Conservation (phyloP, 176 grass and related monocot species). For the Thinopyrum elongatum region DNA sequence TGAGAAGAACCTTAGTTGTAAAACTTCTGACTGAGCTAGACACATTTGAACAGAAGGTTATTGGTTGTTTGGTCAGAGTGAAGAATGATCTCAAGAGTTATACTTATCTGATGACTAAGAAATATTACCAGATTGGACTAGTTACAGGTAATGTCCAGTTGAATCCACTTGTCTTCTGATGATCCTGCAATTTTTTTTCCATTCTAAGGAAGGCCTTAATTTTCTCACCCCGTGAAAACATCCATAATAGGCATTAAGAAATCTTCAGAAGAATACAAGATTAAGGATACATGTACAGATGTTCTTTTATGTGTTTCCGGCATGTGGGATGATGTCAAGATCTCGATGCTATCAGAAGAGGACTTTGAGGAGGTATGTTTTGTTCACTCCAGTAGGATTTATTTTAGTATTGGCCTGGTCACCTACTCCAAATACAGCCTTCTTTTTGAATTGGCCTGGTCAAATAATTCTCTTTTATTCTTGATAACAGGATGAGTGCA, state of each 20-base stretch:
- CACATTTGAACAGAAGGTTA: constrained; percentile 73
- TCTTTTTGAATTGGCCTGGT: constrained; percentile 5
- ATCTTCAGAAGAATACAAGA: constrained; percentile 53
- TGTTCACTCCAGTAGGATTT: constrained; percentile 8
- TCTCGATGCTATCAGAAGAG: constrained; percentile 60
- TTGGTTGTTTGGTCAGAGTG: constrained; percentile 77
- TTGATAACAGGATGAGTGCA: constrained; percentile 73
- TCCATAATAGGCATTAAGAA: constrained; percentile 62
- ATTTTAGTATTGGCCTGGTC: background rate
- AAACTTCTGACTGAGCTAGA: constrained; percentile 56
- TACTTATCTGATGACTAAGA: constrained; percentile 23
- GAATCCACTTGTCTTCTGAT: constrained; percentile 8
- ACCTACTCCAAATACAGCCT: background rate
- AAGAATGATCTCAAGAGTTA: constrained; percentile 30
- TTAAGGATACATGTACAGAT: constrained; percentile 53
- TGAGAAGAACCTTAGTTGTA: constrained; percentile 61
- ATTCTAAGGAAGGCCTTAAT: constrained; percentile 5
- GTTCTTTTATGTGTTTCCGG: constrained; percentile 65
- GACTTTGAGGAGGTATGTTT: constrained; percentile 75
- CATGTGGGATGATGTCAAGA: constrained; percentile 47
- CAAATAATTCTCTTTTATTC: constrained; percentile 6
- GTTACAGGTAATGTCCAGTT: constrained; percentile 63
- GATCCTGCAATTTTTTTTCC: background rate
- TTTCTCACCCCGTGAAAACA: constrained; percentile 23
- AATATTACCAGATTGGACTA: constrained; percentile 56